Percentiles rank a stretch among this genome's conserved stretches.
These are phyloP conservation scores for Trichocladium uniseriatum DNA, from an alignment of 495 filamentous ascomycete genomes.

Conservation along the genomic window DNA sequence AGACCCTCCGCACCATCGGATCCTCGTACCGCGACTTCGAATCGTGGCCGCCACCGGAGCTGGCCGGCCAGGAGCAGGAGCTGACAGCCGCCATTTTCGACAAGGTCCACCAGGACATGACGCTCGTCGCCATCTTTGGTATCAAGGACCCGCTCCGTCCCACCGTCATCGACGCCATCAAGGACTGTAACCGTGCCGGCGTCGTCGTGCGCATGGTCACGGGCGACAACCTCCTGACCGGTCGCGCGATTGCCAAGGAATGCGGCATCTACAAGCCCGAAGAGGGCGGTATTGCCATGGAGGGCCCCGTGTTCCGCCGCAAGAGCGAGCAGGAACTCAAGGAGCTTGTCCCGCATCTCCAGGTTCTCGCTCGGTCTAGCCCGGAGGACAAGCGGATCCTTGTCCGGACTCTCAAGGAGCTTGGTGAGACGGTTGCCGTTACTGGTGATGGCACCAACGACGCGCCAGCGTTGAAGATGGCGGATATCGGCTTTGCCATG, in stretches of 20 bases:
- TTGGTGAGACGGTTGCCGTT: conserved; percentile 73
- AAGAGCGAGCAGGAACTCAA: conserved; percentile 61
- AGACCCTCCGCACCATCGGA: conserved; percentile 80
- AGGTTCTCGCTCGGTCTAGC: conserved; percentile 77
- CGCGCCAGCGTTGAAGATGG: conserved; percentile 74
- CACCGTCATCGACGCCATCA: conserved; percentile 66
- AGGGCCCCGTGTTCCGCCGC: conserved; percentile 74
- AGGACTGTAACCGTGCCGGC: conserved; percentile 64
- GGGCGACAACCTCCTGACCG: conserved; percentile 75
- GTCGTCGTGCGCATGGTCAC: conserved; percentile 87
- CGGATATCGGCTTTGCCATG: conserved; percentile 93
- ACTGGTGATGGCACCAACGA: conserved; percentile 90
- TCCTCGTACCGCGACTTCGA: conserved; percentile 84
- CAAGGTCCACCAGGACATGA: conserved; percentile 61
- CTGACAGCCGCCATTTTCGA: conserved; percentile 64
- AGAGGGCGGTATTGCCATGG: conserved; percentile 71
- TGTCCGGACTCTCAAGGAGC: conserved; percentile 60
- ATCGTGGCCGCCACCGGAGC: conserved; percentile 74
- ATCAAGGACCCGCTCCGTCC: conserved; percentile 85
- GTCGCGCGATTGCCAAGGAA: conserved; percentile 69
- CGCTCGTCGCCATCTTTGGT: conserved; percentile 69
- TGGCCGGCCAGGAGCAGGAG: conserved; percentile 57
- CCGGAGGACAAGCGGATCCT: conserved; percentile 82
- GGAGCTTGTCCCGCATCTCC: conserved; percentile 59
- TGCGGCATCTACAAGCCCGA: conserved; percentile 73